phyloP scores from a whole-genome alignment of 2,329 filamentous ascomycete genomes.

The Arthrobotrys megalospora region DNA sequence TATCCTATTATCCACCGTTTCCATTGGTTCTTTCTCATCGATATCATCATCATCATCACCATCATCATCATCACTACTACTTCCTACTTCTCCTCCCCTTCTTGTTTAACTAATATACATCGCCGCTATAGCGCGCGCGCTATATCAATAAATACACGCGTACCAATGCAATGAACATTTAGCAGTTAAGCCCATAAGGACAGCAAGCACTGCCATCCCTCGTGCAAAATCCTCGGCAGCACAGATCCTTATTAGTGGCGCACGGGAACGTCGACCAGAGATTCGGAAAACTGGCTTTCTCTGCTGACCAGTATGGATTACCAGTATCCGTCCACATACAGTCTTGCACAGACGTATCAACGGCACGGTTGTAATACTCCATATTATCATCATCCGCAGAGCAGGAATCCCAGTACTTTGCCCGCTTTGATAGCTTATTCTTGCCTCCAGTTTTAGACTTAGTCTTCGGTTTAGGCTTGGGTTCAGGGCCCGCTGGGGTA shows the following conservation, averaged over 20 bases:
- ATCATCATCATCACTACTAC: too few relatives aligned
- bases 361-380: conserved; percentile 28
- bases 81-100: too few relatives aligned
- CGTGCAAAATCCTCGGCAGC: conserved; percentile 17
- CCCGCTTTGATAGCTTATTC: conserved; percentile 9
- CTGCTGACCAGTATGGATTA: conserved; percentile 24
- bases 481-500: neutral
- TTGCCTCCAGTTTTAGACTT: neutral
- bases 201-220: conserved; percentile 19
- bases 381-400: conserved; percentile 31
- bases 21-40: too few relatives aligned
- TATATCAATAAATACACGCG: too few relatives aligned
- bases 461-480: neutral
- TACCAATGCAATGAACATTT: neutral
- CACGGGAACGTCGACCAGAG: conserved; percentile 30
- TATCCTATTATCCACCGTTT: too few relatives aligned
- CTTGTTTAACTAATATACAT: too few relatives aligned
- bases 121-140: too few relatives aligned
- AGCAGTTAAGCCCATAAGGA: conserved; percentile 17
- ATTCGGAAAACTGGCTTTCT: conserved; percentile 22
- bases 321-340: conserved; percentile 31
- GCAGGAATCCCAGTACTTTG: conserved; percentile 33
- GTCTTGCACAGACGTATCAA: conserved; percentile 24
- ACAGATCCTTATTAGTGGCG: conserved; percentile 13
- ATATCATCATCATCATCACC: too few relatives aligned